Base-by-base conservation (phyloP, 306 rosid species). In the Dryas alaskensis region DNA sequence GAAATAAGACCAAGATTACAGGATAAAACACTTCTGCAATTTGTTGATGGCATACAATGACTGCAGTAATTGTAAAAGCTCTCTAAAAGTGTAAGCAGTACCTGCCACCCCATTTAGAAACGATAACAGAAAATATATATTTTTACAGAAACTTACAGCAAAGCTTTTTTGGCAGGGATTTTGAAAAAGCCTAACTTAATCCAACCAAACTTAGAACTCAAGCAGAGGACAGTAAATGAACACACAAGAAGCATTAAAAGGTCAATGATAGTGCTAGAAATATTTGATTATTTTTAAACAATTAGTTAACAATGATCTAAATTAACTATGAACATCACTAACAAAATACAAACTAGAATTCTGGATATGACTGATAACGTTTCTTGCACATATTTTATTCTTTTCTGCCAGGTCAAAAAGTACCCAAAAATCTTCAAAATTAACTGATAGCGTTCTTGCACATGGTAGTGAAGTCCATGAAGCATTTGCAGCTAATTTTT, bases 381-480 rank as follows among this genome's bases (percentile, higher is more conserved):
- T 27, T 59, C 60, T n/a, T 14, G 60, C 73, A 50, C 44, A 67
- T 4, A 48, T 3, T 59, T 6, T 51, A n/a, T 51, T 51, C 7
- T 51, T 16, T 1, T 63, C 67, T 42, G 67, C 49, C 27, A 40
- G 67, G 67, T 42, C 17, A 44, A 8, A 40, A 42, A 62, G 67
- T 16, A 42, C 45, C 8, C 67, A 61, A 37, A 12, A 3, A 43
- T 14, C 66, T 42, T 50, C 46, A 27, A 17, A 50, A 31, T 49
- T 67, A 14, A 67, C 25, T 0, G 54, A 50, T 50, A 19, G 60
- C 17, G 46, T 50, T 57, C 25, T 50, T 49, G 60, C 47, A 52
- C 73, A 69, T 69, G 73, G 70, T 64, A 25, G 11, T 14, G 37
- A 46, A 65, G 11, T 65, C 58, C 60, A 31, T 49, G 14, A 27